Evolutionary conservation across 2,329 filamentous ascomycete species (phyloP).

Genomic region (Exophiala aquamarina): DNA sequence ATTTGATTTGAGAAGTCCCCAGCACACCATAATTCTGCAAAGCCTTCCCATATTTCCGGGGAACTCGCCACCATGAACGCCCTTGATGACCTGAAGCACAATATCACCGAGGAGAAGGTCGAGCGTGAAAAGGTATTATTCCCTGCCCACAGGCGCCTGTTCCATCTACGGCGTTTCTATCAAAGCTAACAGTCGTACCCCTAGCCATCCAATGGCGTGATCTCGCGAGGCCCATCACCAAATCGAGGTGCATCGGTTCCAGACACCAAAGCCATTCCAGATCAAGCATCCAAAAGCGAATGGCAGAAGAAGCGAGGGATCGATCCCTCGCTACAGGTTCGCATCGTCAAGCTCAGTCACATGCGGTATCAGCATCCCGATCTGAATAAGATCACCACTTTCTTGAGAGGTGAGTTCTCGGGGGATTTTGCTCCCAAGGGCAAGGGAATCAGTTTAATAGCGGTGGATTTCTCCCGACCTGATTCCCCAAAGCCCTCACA

Average conservation of each 20-base stretch:
- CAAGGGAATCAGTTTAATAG: too few relatives aligned
- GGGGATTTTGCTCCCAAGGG: background rate
- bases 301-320: conserved; percentile 35
- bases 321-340: conserved; percentile 45
- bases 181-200: background rate
- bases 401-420: conserved; percentile 34
- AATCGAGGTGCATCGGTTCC: conserved; percentile 27
- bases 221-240: conserved; percentile 27
- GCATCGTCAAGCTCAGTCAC: conserved; percentile 49
- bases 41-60: conserved; percentile 3
- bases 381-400: conserved; percentile 48
- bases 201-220: conserved; percentile 15
- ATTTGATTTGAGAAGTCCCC: background rate
- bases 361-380: conserved; percentile 58
- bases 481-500: background rate
- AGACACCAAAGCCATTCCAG: conserved; percentile 21
- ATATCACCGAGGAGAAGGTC: conserved; percentile 25
- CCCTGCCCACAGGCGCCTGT: too few relatives aligned
- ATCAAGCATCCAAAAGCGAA: conserved; percentile 20
- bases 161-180: background rate
- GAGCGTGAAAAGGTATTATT: conserved; percentile 15
- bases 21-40: background rate
- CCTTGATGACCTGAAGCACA: conserved; percentile 25
- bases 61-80: conserved; percentile 19
- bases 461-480: background rate